Base-by-base conservation (phyloP, 805 yeast species). In the Yarrowia porcina region DNA sequence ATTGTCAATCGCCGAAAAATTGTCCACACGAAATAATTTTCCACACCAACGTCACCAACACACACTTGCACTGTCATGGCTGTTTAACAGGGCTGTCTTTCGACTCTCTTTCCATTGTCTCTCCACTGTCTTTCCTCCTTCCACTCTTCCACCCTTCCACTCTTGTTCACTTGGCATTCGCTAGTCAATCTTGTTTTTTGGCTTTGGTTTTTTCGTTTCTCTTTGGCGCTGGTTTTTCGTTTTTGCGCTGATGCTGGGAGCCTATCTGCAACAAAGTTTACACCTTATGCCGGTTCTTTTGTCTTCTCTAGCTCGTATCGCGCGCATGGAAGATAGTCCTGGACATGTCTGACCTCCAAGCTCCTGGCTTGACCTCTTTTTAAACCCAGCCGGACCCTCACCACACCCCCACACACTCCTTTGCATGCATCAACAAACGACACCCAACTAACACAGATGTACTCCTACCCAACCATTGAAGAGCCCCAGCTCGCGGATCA, bases 261-360 rank as follows among this genome's bases (percentile, higher is more conserved):
- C 45, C 36, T 18, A 20, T 28, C 33, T 12, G 11, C 12, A 3
- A 21, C 32, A 8, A 28, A 6, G 15, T 49, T 23, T 15, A 15
- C 39, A 30, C 39, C 56, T 33, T 49, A 32, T 49, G 56, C 39
- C 39, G n/a, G 21, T 32, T 49, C 39, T 49, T 11, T 49, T 49
- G 56, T 49, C 56, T 32, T 21, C 56, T 35, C 44, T 52, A 52
- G 59, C 59, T 52, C 59, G 44, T 52, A 52, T 52, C 59, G 44
- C 59, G 42, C 44, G 59, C 59, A 52, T 52, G 59, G 59, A 52
- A 52, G 59, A 52, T 52, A 35, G 59, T 36, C 32, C 44, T 50
- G 41, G 42, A 18, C 42, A 49, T 44, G 33, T 17, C 28, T 21
- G 35, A 44, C 27, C n/a, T 30, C 38, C 54, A 47, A 30, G 38